Percentiles rank a stretch among this genome's conserved stretches.
Evolutionary conservation across 257 asterid genomes (phyloP).

Genomic region (Fraxinus americana): DNA sequence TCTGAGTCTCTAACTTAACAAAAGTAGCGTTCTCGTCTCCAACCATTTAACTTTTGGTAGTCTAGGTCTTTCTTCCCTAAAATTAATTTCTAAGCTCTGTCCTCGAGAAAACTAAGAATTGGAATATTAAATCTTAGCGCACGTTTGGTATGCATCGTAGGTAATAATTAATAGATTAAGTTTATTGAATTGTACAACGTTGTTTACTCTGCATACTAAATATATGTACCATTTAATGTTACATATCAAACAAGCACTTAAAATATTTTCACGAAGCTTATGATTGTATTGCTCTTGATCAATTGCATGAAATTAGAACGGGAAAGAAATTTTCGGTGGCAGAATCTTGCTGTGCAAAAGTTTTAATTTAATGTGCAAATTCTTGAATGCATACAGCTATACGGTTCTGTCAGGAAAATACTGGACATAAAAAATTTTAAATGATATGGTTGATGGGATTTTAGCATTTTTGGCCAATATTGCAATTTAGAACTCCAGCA

Average conservation of each 20-base stretch:
- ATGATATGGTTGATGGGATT: background rate
- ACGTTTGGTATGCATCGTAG: too few species aligned
- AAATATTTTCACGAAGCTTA: too few species aligned
- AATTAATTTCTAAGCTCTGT: background rate
- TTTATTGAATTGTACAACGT: too few species aligned
- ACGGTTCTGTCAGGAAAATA: too few species aligned
- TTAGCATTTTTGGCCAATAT: constrained; percentile 51
- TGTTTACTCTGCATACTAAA: too few species aligned
- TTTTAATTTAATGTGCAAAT: too few species aligned
- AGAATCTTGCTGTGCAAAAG: background rate
- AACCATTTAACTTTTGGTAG: background rate
- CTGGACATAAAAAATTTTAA: background rate
- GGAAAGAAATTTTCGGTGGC: background rate
- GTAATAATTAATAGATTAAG: too few species aligned
- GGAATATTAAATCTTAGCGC: too few species aligned
- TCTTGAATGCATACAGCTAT: too few species aligned
- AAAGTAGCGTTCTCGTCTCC: background rate
- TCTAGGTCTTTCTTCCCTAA: background rate
- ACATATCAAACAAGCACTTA: too few species aligned
- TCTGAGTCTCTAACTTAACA: background rate
- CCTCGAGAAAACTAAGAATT: background rate
- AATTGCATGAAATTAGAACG: background rate
- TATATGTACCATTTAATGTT: too few species aligned
- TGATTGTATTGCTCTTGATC: background rate
- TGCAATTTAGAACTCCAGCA: constrained; percentile 62